Percentiles rank a stretch among this genome's conserved stretches.
Conservation (phyloP, 768 basidiomycete genomes). For the Mycena capillaripes region DNA sequence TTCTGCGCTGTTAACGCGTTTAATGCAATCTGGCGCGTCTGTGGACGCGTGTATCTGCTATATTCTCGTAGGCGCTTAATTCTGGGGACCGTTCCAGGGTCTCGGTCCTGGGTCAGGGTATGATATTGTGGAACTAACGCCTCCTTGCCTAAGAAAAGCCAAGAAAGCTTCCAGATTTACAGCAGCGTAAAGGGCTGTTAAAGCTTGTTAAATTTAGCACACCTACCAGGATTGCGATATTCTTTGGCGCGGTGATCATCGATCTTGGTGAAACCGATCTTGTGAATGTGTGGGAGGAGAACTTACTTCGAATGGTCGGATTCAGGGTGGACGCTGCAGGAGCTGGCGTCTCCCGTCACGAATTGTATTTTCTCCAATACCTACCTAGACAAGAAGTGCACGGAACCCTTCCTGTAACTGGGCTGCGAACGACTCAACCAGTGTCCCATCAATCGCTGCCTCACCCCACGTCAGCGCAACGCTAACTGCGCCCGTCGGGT, state of each 20-base stretch:
- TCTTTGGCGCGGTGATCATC: too few relatives aligned
- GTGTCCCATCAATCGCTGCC: slow-evolving; percentile 32
- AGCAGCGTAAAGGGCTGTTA: not conserved
- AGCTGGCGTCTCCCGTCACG: not conserved
- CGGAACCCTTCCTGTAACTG: slow-evolving; percentile 34
- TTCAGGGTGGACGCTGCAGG: too few relatives aligned
- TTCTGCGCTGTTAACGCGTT: slow-evolving; percentile 1
- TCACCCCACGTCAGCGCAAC: slow-evolving; percentile 43
- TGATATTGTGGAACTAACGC: not conserved
- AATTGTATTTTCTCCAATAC: not conserved
- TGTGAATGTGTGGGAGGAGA: too few relatives aligned
- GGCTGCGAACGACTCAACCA: slow-evolving; percentile 41
- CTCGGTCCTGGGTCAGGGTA: not conserved
- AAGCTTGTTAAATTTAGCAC: not conserved
- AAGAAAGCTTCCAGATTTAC: not conserved
- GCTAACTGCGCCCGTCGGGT: slow-evolving; percentile 39
- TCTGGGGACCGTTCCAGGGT: slow-evolving; percentile 2
- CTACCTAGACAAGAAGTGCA: slow-evolving; percentile 8
- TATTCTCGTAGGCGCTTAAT: slow-evolving; percentile 3
- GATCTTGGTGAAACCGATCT: too few relatives aligned
- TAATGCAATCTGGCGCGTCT: not conserved
- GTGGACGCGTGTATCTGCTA: slow-evolving; percentile 12
- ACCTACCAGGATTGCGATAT: too few relatives aligned
- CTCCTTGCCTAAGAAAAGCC: not conserved
- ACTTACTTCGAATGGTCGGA: too few relatives aligned